Base-by-base conservation (phyloP, 2,329 filamentous ascomycete species). In the Clathrospora elynae region DNA sequence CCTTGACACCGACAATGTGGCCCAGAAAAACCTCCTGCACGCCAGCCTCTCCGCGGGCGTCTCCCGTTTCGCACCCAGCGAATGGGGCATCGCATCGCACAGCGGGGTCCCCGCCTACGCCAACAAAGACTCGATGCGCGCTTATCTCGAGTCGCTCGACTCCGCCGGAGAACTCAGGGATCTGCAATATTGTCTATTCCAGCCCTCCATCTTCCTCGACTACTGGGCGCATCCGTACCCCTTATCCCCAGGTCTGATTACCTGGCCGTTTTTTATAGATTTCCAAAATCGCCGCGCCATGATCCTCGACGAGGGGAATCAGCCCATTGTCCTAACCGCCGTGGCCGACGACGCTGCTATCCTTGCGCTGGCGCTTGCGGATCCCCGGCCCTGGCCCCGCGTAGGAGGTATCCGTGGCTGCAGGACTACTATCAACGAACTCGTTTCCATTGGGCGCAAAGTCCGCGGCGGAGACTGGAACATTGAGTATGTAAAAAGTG, bases 141-240 rank as follows among this genome's bases (percentile, higher is more conserved):
- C 72, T 11, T 83, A 84, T 55, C 69, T 85, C 0, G 50, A 67
- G 14, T 61, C 77, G 11, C 47, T 84, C 3, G 70, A 71, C 25
- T 64, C 75, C 9, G 65, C 68, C 16, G 72, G 74, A 35, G 75
- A 75, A 11, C 66, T 83, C 5, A 73, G 74, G 37, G 75, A 73
- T 0, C 65, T 84, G 12, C 78, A 83, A 45, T 83, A 83, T 59
- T 75, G 68, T 0, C 65, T 82, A 0, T 82, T 83, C 52, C 78
- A 82, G 24, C 77, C 77, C 0, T 79, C 78, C 0, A 52, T 81
- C 1, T 81, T 82, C 55, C 55, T 78, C 16, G 72, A 84, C 58
- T 83, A 83, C 63, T 68, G 82, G 22, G 77, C 76, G 1, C 74
- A 67, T 35, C 80, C 81, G 0, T 58, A 77, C 42, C 68, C 73